Conservation (phyloP, 345 rosid genomes). For the Gossypium rotundifolium region DNA sequence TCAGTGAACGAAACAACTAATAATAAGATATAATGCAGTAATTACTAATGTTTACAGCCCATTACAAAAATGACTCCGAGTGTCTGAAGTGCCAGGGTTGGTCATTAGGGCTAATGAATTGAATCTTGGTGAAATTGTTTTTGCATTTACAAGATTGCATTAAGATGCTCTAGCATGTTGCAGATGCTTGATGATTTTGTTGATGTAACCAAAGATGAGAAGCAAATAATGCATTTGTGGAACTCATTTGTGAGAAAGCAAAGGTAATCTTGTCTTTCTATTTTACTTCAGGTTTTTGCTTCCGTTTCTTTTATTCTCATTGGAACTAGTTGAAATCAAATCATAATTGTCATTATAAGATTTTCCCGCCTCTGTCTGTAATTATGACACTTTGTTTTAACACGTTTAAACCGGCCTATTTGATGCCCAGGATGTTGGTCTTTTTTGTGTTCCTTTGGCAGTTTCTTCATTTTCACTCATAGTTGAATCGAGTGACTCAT, state of each 20-base stretch:
- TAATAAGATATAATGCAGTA: neutral
- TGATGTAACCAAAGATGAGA: slow-evolving; percentile 95
- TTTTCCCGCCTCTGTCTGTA: neutral
- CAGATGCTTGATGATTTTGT: slow-evolving; percentile 99
- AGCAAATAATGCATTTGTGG: slow-evolving; percentile 98
- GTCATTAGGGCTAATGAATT: neutral
- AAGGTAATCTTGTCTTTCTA: slow-evolving; percentile 39
- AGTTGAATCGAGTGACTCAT: no score
- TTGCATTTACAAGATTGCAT: neutral
- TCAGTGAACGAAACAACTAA: neutral
- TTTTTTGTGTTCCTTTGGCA: no score
- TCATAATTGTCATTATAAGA: neutral
- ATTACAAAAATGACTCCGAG: neutral
- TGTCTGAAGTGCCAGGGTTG: neutral
- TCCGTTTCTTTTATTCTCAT: neutral
- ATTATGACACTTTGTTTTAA: neutral
- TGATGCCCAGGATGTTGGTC: no score
- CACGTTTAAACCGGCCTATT: no score
- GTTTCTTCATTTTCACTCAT: no score
- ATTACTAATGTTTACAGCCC: neutral
- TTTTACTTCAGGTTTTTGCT: neutral
- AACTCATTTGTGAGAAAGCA: slow-evolving; percentile 96
- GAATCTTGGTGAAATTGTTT: neutral
- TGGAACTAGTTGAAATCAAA: neutral
- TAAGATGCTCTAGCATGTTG: slow-evolving; percentile 17